Base-by-base conservation (phyloP, 768 basidiomycete genomes). In the Podaxis sp. region DNA sequence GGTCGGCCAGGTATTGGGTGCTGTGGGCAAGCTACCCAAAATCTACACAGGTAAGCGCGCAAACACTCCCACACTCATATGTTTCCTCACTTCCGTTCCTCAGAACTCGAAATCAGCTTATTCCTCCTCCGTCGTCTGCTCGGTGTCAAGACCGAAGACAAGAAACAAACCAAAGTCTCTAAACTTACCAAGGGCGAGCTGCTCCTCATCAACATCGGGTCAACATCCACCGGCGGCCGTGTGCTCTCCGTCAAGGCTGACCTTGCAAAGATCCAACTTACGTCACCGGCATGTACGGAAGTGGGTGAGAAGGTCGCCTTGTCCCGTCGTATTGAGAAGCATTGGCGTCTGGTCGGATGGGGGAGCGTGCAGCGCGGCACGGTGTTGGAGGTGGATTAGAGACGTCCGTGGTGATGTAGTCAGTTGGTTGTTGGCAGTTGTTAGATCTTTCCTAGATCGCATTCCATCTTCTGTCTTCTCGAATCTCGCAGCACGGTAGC, bases 71-170 rank as follows among this genome's bases (percentile, higher is more conserved):
- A 51, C 24, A 8, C 37, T 38, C 24, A 27, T 12, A 12, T 2
- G 19, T 46, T 64, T 27, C 37, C 17, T 70, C 37, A 67, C 36
- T 9, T 29, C 37, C 9, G 7, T 22, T 17, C 9, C 51, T 3
- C 63, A 93, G 94, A 96, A 75, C 82, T 96, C 59, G 94, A 96
- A 75, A 94, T 96, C 72, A 91, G 87, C 68, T 81, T 96, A 68
- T 99, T 98, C 89, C 80, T 98, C 36, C 89, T 99, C 37, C 92
- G 97, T 64, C 88, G 97, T 63, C 79, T 98, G 58, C 85, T 98
- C n/a, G 96, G 97, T 73, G 97, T 99, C 65, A 95, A 96, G 76
- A 94, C 95, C 24, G 96, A 98, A 75, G 97, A 98, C 79, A 97
- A 96, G 81, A 99, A 98, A 75, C 93, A 96, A 74, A 97, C 97